These are phyloP conservation scores for Lentinula novae-zelandiae DNA, from an alignment of 1,284 basidiomycete species.

Conservation along the genomic window DNA sequence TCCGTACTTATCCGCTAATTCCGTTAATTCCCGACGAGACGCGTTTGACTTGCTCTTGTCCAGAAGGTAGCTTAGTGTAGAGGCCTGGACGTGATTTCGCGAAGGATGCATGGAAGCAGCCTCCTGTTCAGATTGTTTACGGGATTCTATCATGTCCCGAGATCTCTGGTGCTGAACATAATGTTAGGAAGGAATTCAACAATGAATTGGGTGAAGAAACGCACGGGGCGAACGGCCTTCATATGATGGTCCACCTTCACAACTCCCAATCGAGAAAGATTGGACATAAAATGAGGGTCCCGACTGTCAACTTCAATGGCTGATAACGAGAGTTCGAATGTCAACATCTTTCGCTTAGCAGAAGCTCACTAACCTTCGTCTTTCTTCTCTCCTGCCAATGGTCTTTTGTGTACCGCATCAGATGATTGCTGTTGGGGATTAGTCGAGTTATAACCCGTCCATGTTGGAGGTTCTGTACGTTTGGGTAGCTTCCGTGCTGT, in stretches of 20 bases:
- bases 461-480: conserved; percentile 39
- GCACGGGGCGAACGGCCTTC: conserved; percentile 48
- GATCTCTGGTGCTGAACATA: conserved; percentile 30
- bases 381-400: conserved; percentile 49
- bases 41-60: conserved; percentile 59
- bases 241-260: conserved; percentile 71
- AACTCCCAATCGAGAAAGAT: conserved; percentile 66
- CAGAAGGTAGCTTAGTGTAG: conserved; percentile 57
- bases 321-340: conserved; percentile 24
- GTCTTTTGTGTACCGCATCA: conserved; percentile 15
- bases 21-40: conserved; percentile 40
- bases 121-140: conserved; percentile 51
- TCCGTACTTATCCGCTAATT: conserved; percentile 52
- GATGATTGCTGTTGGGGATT: conserved; percentile 28
- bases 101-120: conserved; percentile 34
- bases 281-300: conserved; percentile 76
- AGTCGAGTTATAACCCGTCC: conserved; percentile 35
- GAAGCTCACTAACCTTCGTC: conserved; percentile 39
- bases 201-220: not conserved
- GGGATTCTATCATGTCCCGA: conserved; percentile 48
- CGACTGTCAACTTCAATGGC: conserved; percentile 65
- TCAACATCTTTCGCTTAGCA: not conserved
- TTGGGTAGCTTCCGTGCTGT: conserved; percentile 60
- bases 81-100: conserved; percentile 51
- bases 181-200: not conserved